Conservation (phyloP, 1,139 yeast genomes). For the Citeromyces hawaiiensis region DNA sequence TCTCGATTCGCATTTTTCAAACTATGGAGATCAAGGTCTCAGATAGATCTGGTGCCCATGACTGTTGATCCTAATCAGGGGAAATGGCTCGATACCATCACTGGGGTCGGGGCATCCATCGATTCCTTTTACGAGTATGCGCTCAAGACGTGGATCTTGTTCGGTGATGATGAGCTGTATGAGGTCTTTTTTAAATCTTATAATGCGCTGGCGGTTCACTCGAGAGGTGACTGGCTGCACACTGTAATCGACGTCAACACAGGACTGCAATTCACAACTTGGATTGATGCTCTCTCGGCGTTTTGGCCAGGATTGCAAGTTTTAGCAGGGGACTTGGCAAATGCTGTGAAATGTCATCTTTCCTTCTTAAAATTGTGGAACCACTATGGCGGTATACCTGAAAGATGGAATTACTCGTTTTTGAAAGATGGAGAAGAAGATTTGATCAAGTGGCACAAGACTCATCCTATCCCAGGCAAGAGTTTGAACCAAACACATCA, state of each 20-base stretch:
- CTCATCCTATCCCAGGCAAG: constrained; percentile 9
- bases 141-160: constrained; percentile 59
- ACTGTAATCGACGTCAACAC: constrained; percentile 40
- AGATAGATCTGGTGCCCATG: constrained; percentile 63
- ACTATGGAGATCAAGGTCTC: constrained; percentile 57
- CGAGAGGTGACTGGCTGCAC: constrained; percentile 42
- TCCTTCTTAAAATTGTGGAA: constrained; percentile 74
- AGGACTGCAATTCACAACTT: constrained; percentile 39
- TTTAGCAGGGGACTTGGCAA: constrained; percentile 57
- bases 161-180: constrained; percentile 50
- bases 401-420: constrained; percentile 53
- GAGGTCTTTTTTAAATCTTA: constrained; percentile 49
- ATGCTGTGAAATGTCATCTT: constrained; percentile 50
- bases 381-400: constrained; percentile 71
- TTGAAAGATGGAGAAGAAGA: constrained; percentile 4
- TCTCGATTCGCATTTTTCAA: constrained; percentile 54
- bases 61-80: constrained; percentile 40
- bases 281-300: constrained; percentile 84
- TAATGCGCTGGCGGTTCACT: constrained; percentile 37
- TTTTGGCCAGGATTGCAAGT: constrained; percentile 84
- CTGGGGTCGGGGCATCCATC: constrained; percentile 88
- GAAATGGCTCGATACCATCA: constrained; percentile 42
- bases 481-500: constrained; percentile 10
- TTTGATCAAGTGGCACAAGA: constrained; percentile 2
- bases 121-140: constrained; percentile 91